Conservation (phyloP, 768 basidiomycete species). For the Cystobasidium tubakii region DNA sequence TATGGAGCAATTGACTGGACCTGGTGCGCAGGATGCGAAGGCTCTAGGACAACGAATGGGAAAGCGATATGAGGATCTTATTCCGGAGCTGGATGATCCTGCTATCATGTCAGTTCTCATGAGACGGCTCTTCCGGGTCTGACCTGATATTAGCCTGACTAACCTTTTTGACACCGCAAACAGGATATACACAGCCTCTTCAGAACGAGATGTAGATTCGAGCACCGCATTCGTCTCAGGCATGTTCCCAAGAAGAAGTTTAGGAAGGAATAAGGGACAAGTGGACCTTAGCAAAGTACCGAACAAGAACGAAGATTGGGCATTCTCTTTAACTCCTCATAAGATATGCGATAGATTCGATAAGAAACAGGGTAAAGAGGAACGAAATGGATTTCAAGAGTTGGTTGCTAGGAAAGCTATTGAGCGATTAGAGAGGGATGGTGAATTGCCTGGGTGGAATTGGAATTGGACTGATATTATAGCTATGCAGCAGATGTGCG, state of each 20-base stretch:
- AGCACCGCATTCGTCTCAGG: conserved; percentile 16
- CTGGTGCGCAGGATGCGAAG: conserved; percentile 49
- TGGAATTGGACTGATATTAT: conserved; percentile 49
- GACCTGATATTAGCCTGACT: no score
- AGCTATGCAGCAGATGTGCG: conserved; percentile 50
- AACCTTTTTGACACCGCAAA: no score
- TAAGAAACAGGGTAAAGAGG: conserved; percentile 15
- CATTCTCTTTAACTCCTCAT: conserved; percentile 25
- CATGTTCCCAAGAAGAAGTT: conserved; percentile 7
- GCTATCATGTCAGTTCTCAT: conserved; percentile 18
- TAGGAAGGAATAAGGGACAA: conserved; percentile 14
- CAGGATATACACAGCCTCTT: conserved; percentile 29
- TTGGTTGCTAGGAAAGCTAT: conserved; percentile 37
- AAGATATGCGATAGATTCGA: conserved; percentile 26
- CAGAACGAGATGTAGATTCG: conserved; percentile 24
- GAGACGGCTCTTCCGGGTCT: no score
- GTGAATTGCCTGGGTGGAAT: conserved; percentile 43
- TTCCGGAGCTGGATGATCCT: conserved; percentile 34
- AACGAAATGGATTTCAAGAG: conserved; percentile 16
- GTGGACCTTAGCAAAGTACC: conserved; percentile 20
- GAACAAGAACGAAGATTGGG: conserved; percentile 27
- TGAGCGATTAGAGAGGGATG: conserved; percentile 39
- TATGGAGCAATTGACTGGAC: conserved; percentile 48
- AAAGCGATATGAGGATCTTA: conserved; percentile 39
- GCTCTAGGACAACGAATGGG: conserved; percentile 39